These are phyloP conservation scores for Penicillium dipodomyicola DNA, from an alignment of 495 filamentous ascomycete species.

Conservation along the genomic window DNA sequence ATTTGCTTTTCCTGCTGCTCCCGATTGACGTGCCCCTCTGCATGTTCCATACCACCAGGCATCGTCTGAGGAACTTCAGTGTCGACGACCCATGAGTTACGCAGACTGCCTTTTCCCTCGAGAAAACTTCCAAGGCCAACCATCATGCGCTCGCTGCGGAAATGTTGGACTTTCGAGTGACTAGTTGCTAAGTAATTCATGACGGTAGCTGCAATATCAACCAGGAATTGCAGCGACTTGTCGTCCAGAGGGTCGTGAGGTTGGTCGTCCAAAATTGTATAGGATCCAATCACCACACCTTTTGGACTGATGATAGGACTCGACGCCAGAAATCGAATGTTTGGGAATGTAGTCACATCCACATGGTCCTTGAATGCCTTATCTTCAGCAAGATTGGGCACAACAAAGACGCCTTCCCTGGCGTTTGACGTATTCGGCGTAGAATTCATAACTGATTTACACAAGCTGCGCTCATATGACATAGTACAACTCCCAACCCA, in stretches of 20 bases:
- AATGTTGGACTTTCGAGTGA: constrained; percentile 12
- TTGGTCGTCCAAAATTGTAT: constrained; percentile 18
- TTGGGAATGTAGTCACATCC: constrained; percentile 41
- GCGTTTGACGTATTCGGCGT: constrained; percentile 20
- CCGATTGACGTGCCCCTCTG: constrained; percentile 19
- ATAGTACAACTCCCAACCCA: constrained; percentile 45
- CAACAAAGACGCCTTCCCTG: constrained; percentile 10
- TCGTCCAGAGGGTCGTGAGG: constrained; percentile 13
- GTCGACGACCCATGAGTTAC: constrained; percentile 16
- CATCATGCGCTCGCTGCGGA: constrained; percentile 22
- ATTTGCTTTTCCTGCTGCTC: constrained; percentile 22
- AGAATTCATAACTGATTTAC: constrained; percentile 34
- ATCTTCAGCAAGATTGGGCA: constrained; percentile 22
- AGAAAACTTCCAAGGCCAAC: constrained; percentile 22
- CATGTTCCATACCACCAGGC: not conserved
- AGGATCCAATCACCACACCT: constrained; percentile 16
- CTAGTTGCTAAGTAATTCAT: constrained; percentile 18
- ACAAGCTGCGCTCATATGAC: constrained; percentile 43
- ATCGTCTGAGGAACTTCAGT: not conserved
- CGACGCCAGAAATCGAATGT: constrained; percentile 49
- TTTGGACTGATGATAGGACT: constrained; percentile 22
- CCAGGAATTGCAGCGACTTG: constrained; percentile 2
- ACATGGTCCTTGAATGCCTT: constrained; percentile 27
- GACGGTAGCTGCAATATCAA: constrained; percentile 14
- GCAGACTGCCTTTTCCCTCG: constrained; percentile 21